These are phyloP conservation scores for Auriscalpium microsporum DNA, from an alignment of 768 basidiomycete genomes.

Conservation along the genomic window DNA sequence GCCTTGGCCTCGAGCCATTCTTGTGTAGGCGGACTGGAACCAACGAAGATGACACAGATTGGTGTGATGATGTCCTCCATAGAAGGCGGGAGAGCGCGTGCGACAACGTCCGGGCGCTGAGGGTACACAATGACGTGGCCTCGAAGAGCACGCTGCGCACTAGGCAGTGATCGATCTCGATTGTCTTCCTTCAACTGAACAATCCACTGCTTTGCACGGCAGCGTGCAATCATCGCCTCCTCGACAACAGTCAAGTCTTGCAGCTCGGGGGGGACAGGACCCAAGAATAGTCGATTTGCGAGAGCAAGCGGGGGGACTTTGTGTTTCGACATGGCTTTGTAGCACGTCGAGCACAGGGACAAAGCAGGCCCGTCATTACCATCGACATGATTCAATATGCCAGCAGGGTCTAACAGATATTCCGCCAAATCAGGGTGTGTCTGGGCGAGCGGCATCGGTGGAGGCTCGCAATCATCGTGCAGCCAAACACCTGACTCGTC, in stretches of 20 bases:
- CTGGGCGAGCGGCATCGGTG: neutral
- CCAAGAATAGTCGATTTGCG: conserved; percentile 25
- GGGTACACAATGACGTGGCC: conserved; percentile 37
- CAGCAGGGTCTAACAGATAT: too few species aligned
- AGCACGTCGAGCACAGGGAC: conserved; percentile 12
- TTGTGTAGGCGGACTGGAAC: conserved; percentile 18
- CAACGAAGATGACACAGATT: conserved; percentile 35
- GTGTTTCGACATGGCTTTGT: conserved; percentile 1
- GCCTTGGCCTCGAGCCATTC: conserved; percentile 28
- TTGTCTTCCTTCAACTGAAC: neutral
- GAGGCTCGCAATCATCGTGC: neutral
- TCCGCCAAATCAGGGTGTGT: too few species aligned
- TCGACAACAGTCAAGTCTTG: conserved; percentile 28
- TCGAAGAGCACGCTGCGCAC: conserved; percentile 24
- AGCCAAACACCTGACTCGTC: neutral
- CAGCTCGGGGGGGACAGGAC: conserved; percentile 23
- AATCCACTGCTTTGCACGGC: conserved; percentile 21
- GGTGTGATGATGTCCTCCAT: conserved; percentile 27
- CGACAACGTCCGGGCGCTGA: conserved; percentile 24
- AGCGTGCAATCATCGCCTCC: conserved; percentile 32
- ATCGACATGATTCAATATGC: too few species aligned
- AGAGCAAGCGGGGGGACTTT: conserved; percentile 22
- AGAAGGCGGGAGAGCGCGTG: conserved; percentile 26
- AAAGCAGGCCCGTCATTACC: neutral
- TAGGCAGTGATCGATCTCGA: neutral